Base-by-base conservation (phyloP, 352 stramenopile genomes). In the Globisporangium iwayamae region DNA sequence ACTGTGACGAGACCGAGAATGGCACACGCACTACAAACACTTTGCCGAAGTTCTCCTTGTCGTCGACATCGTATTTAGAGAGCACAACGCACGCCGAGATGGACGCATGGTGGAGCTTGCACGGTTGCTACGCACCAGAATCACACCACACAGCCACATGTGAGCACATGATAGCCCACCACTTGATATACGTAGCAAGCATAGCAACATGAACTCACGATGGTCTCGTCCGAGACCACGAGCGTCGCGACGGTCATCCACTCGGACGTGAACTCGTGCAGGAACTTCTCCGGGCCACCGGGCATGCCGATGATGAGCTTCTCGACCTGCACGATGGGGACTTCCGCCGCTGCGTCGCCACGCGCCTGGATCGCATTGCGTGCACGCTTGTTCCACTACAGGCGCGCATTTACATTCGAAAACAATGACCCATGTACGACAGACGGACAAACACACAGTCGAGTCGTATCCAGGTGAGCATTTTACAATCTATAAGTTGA, bases 241-340 rank as follows among this genome's bases (percentile, higher is more conserved):
- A 91, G 55, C n/a, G 80, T 80, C 14, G 71, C 83, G 25, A 90
- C 71, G 7, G 67, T 47, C 3, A 52, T 57, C 83, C 83, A 91
- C 2, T 71, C 57, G 6, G 68, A 20, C 36, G 83, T 69, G 34
- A 91, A 39, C 30, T 81, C 70, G 45, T 75, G 64, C 20, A 85
- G 53, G 52, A 91, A 85, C 43, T 69, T 67, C 53, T 89, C 78
- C 4, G 78, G 60, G 20, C 69, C 63, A 22, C 77, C 75, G 11
- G 66, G 67, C 59, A 76, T 76, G 3, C 76, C 83, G n/a, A 91
- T 68, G 18, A 90, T 28, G 3, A 91, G 66, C 3, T 68, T 77
- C 53, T 84, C 61, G 0, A 78, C 73, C 7, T 50, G 20, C 2
- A 71, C 50, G 52, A 60, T 25, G 5, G 34, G 22, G 13, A 18